These are phyloP conservation scores for Penicillium sp. DNA, from an alignment of 2,329 filamentous ascomycete species.

Conservation along the genomic window DNA sequence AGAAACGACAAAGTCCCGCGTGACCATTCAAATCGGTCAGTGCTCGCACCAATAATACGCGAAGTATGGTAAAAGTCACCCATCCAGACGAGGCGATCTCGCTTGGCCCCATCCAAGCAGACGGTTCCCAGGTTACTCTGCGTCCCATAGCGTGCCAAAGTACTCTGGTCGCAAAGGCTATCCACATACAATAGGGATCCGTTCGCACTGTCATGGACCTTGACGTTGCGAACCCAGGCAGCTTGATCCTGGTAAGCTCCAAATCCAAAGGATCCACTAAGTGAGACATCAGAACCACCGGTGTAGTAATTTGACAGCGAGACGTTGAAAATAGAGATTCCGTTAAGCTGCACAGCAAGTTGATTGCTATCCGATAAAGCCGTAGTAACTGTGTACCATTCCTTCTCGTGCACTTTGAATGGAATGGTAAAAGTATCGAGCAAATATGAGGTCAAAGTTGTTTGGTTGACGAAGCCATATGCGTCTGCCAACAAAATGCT, in stretches of 20 bases:
- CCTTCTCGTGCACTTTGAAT: slow-evolving; percentile 2
- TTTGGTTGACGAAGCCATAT: slow-evolving; percentile 8
- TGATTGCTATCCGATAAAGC: background rate
- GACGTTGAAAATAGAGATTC: background rate
- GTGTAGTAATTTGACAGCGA: slow-evolving; percentile 5
- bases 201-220: slow-evolving; percentile 11
- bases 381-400: slow-evolving; percentile 7
- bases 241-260: slow-evolving; percentile 21
- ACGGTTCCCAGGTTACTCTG: slow-evolving; percentile 26
- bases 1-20: slow-evolving; percentile 12
- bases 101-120: slow-evolving; percentile 56
- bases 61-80: slow-evolving; percentile 21
- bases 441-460: background rate
- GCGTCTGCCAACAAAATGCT: slow-evolving; percentile 3
- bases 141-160: slow-evolving; percentile 15
- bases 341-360: slow-evolving; percentile 4
- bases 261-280: slow-evolving; percentile 11
- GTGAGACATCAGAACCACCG: background rate
- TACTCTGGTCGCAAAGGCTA: slow-evolving; percentile 1
- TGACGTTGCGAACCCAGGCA: slow-evolving; percentile 13
- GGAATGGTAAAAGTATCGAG: slow-evolving; percentile 5
- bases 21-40: slow-evolving; percentile 11
- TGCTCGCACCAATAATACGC: slow-evolving; percentile 16
- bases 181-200: slow-evolving; percentile 16
- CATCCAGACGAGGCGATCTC: slow-evolving; percentile 49